phyloP scores from a whole-genome alignment of 345 rosid species.

The Citrus cavaleriei region DNA sequence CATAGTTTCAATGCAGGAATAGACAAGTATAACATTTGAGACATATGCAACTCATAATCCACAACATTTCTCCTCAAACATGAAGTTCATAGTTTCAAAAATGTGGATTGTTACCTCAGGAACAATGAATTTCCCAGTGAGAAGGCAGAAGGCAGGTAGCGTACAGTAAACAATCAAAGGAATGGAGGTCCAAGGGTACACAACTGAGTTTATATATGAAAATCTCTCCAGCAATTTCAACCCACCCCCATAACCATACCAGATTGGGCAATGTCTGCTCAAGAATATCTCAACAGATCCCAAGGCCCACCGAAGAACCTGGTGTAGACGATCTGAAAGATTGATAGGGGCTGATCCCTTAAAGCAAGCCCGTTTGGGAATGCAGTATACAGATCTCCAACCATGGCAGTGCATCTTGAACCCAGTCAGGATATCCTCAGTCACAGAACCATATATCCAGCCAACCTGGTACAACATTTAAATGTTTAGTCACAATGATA shows the following conservation, averaged over 20 bases:
- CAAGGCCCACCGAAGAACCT: slow-evolving; percentile 97
- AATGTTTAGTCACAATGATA: slow-evolving; percentile 10
- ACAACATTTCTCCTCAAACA: not conserved
- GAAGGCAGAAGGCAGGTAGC: slow-evolving; percentile 89
- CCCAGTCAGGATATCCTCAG: slow-evolving; percentile 92
- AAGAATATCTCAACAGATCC: slow-evolving; percentile 97
- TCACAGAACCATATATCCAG: slow-evolving; percentile 95
- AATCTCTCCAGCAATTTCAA: slow-evolving; percentile 92
- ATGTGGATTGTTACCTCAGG: slow-evolving; percentile 62
- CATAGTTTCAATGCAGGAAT: not conserved
- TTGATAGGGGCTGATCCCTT: slow-evolving; percentile 96
- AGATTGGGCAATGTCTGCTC: slow-evolving; percentile 93
- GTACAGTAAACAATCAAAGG: slow-evolving; percentile 90
- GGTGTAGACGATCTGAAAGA: slow-evolving; percentile 91
- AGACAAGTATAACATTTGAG: not conserved
- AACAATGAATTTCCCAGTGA: slow-evolving; percentile 90
- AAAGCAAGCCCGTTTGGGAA: slow-evolving; percentile 82
- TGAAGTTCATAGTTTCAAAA: not conserved
- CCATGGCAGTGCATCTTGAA: slow-evolving; percentile 99
- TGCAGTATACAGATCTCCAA: slow-evolving; percentile 98
- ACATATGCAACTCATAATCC: not conserved
- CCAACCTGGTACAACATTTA: slow-evolving; percentile 55
- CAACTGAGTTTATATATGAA: slow-evolving; percentile 91
- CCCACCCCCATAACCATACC: slow-evolving; percentile 99
- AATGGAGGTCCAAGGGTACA: slow-evolving; percentile 88